phyloP scores from a whole-genome alignment of 768 basidiomycete species.

The Leccinum boreale region DNA sequence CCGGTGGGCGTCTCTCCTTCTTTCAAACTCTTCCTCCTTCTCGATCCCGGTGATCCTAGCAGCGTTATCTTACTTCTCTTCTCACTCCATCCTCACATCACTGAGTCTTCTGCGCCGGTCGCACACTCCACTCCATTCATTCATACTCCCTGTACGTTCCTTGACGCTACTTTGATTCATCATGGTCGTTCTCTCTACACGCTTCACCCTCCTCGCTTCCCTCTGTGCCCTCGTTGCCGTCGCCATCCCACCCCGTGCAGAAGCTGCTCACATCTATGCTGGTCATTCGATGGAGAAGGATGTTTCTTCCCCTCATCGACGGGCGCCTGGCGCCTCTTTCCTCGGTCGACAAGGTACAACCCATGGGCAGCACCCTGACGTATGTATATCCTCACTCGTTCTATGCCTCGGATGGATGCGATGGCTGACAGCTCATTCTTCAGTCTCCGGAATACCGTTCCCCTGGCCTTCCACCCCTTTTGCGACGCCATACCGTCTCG shows the following conservation, averaged over 20 bases:
- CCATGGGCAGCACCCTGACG: constrained; percentile 2
- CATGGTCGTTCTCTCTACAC: constrained; percentile 52
- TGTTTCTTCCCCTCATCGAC: background rate
- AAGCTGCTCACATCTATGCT: constrained; percentile 38
- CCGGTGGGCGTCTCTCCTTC: constrained; percentile 15
- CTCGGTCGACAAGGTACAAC: background rate
- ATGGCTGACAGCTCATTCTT: background rate
- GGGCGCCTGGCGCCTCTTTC: background rate
- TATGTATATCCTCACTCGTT: background rate
- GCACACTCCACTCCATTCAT: constrained; percentile 16
- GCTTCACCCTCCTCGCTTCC: constrained; percentile 45
- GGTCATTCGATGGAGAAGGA: constrained; percentile 14
- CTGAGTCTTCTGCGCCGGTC: constrained; percentile 23
- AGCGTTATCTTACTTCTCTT: constrained; percentile 16
- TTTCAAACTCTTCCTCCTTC: constrained; percentile 36
- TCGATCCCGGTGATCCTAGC: constrained; percentile 56
- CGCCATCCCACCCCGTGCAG: constrained; percentile 29
- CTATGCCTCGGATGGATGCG: background rate
- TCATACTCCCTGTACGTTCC: constrained; percentile 5
- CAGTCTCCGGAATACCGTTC: constrained; percentile 1
- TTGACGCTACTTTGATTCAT: constrained; percentile 14
- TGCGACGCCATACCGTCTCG: constrained; percentile 9
- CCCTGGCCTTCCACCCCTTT: constrained; percentile 14
- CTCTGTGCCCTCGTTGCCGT: constrained; percentile 43
- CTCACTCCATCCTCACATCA: constrained; percentile 17